Conservation (phyloP, 257 asterid species). For the Solanum chilense region DNA sequence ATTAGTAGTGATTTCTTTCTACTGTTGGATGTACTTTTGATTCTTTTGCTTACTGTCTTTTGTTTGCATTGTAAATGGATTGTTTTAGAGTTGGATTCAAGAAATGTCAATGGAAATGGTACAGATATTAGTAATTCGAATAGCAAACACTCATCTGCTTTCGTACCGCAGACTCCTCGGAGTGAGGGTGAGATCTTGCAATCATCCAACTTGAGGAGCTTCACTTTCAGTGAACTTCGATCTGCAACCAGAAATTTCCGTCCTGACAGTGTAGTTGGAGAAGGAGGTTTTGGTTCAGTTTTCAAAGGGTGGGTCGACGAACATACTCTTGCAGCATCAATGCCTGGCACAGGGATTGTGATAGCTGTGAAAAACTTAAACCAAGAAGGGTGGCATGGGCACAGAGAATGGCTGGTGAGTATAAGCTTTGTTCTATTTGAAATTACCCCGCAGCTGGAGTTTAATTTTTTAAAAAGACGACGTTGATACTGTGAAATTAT, state of each 20-base stretch:
- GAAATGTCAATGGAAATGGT: constrained; percentile 42
- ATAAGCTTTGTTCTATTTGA: neutral
- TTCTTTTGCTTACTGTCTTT: neutral
- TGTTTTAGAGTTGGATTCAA: constrained; percentile 19
- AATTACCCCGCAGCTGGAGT: neutral
- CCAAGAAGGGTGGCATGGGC: constrained; percentile 12
- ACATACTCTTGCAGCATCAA: constrained; percentile 6
- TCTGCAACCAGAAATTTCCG: constrained; percentile 81
- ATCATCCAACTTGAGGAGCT: constrained; percentile 72
- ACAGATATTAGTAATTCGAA: constrained; percentile 38
- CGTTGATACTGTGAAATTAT: neutral
- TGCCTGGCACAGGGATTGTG: constrained; percentile 3
- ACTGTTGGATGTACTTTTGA: neutral
- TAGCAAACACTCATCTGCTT: constrained; percentile 54
- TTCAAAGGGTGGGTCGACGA: constrained; percentile 13
- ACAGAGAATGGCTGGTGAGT: constrained; percentile 16
- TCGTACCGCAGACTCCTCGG: constrained; percentile 63
- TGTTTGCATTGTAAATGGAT: neutral
- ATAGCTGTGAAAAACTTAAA: constrained; percentile 8
- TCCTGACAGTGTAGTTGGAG: constrained; percentile 69
- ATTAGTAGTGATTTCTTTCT: neutral
- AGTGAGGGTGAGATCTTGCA: constrained; percentile 90
- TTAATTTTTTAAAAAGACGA: too few relatives aligned
- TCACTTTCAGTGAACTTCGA: constrained; percentile 55
- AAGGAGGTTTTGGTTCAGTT: constrained; percentile 5